Evolutionary conservation across 371 early-diverging fungal genomes (phyloP).

Genomic region (Nematocida sp.): DNA sequence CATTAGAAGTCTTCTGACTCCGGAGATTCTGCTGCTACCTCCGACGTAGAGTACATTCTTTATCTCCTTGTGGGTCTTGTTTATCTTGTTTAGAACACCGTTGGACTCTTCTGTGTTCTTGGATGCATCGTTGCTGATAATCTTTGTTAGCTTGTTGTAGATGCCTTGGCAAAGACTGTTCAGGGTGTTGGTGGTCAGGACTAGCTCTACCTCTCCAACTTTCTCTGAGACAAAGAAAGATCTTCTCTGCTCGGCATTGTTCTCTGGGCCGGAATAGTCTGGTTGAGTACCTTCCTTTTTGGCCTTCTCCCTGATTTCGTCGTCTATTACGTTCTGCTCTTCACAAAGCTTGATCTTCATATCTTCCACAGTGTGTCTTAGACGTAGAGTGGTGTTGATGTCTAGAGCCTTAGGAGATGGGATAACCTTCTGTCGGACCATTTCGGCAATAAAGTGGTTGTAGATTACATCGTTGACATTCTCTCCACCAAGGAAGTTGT

Average conservation of each 20-base stretch:
- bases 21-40: conserved; percentile 98
- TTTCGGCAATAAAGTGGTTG: conserved; percentile 75
- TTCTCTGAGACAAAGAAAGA: conserved; percentile 64
- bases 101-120: conserved; percentile 40
- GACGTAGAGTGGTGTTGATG: conserved; percentile 47
- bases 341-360: conserved; percentile 60
- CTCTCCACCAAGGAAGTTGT: conserved; percentile 94
- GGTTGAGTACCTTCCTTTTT: not conserved
- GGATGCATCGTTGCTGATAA: conserved; percentile 32
- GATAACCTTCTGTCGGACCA: conserved; percentile 68
- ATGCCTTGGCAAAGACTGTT: conserved; percentile 51
- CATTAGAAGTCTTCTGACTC: conserved; percentile 85
- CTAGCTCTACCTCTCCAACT: conserved; percentile 77
- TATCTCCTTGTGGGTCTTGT: conserved; percentile 70
- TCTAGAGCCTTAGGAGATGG: conserved; percentile 7
- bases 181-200: conserved; percentile 60
- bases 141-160: conserved; percentile 45
- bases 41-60: conserved; percentile 94
- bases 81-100: conserved; percentile 42
- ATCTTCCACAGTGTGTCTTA: conserved; percentile 55
- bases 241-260: conserved; percentile 70
- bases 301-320: conserved; percentile 1
- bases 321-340: conserved; percentile 65
- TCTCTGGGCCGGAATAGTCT: not conserved
- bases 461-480: conserved; percentile 88